phyloP scores from a whole-genome alignment of 1,139 yeast genomes.

The Taphrina confusa region DNA sequence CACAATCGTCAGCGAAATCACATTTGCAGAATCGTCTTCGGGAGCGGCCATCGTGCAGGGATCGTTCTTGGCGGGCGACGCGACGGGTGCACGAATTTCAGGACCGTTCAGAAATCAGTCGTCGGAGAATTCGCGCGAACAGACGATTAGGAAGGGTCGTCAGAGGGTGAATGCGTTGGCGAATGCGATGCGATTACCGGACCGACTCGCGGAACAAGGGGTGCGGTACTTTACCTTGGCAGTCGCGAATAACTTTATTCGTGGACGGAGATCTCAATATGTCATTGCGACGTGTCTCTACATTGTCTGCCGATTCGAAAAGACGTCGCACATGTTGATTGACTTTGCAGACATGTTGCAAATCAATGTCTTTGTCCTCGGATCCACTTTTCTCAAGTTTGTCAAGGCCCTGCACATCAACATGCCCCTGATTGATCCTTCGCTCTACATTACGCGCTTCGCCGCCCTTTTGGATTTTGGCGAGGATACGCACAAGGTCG shows the following conservation, averaged over 20 bases:
- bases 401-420: constrained; percentile 73
- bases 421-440: constrained; percentile 89
- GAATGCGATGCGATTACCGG: constrained; percentile 73
- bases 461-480: constrained; percentile 79
- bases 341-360: constrained; percentile 89
- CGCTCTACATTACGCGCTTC: constrained; percentile 88
- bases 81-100: constrained; percentile 66
- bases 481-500: constrained; percentile 63
- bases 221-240: constrained; percentile 87
- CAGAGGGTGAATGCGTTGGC: constrained; percentile 59
- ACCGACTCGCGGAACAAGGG: constrained; percentile 81
- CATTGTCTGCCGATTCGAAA: constrained; percentile 87
- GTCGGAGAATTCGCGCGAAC: constrained; percentile 75
- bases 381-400: constrained; percentile 91
- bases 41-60: constrained; percentile 98
- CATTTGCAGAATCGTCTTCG: constrained; percentile 84
- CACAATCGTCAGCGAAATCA: constrained; percentile 92
- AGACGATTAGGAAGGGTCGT: constrained; percentile 52
- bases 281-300: constrained; percentile 93
- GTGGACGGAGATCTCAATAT: constrained; percentile 91
- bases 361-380: constrained; percentile 88
- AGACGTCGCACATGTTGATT: constrained; percentile 90
- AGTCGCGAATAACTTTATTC: constrained; percentile 81
- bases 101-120: constrained; percentile 50
- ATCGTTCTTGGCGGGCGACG: constrained; percentile 86